phyloP scores from a whole-genome alignment of 2,329 filamentous ascomycete genomes.

The Lachnellula hyalina region DNA sequence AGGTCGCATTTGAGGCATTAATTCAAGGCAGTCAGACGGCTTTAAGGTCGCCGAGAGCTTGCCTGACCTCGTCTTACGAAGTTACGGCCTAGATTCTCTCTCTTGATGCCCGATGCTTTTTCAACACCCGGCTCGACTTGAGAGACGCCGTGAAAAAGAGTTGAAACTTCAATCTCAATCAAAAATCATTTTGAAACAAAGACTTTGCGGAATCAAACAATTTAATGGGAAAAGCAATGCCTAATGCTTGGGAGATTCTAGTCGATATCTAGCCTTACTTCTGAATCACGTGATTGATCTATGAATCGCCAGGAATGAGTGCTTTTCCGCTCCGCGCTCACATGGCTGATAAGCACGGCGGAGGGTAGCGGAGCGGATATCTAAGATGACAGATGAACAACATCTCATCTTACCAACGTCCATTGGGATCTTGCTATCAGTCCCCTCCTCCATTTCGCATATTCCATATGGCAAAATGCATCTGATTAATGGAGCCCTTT shows the following conservation, averaged over 20 bases:
- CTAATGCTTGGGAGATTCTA: too few relatives aligned
- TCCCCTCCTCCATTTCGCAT: constrained; percentile 2
- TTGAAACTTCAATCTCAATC: neutral
- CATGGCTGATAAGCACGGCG: too few relatives aligned
- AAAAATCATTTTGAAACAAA: neutral
- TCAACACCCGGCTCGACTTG: constrained; percentile 7
- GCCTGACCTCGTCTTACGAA: neutral
- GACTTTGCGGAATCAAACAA: neutral
- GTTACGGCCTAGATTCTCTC: constrained; percentile 2
- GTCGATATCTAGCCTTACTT: neutral
- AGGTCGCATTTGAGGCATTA: constrained; percentile 12
- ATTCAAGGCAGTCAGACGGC: constrained; percentile 5
- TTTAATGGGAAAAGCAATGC: too few relatives aligned
- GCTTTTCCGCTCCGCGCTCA: too few relatives aligned
- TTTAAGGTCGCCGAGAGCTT: constrained; percentile 5
- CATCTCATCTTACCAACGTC: neutral
- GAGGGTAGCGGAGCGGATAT: too few relatives aligned
- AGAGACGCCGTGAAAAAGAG: neutral
- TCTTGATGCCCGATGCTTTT: constrained; percentile 12
- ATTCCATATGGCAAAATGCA: constrained; percentile 32
- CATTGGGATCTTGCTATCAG: neutral
- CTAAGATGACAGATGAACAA: neutral
- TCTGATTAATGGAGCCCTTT: constrained; percentile 22
- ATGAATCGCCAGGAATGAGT: too few relatives aligned
- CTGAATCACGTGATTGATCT: neutral